A percentile compares a stretch with the other conserved stretches of the same genome.
These are phyloP conservation scores for Akanthomyces muscarius DNA, from an alignment of 2,329 filamentous ascomycete genomes.

Conservation along the genomic window DNA sequence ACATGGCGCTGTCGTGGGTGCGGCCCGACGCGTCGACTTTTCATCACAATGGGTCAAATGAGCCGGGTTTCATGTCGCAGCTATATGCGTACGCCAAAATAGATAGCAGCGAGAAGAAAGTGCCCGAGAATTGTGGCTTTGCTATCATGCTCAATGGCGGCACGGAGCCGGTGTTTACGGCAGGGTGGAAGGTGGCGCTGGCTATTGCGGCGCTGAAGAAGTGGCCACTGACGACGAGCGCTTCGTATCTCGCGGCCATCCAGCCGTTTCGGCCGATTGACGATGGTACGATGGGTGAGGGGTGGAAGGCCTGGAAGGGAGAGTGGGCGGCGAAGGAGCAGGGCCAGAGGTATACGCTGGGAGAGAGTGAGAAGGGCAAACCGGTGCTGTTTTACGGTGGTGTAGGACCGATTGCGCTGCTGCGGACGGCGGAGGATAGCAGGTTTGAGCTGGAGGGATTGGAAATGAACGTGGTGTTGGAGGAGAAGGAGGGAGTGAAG, in stretches of 20 bases:
- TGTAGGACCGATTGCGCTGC: background rate
- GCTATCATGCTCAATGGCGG: slow-evolving; percentile 23
- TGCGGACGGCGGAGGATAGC: background rate
- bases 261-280: background rate
- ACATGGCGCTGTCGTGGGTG: slow-evolving; percentile 22
- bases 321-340: background rate
- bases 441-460: background rate
- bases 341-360: background rate
- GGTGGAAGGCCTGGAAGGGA: slow-evolving; percentile 12
- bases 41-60: slow-evolving; percentile 21
- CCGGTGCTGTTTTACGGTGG: background rate
- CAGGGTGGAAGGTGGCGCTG: slow-evolving; percentile 7
- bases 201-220: slow-evolving; percentile 10
- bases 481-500: background rate
- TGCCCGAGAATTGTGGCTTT: slow-evolving; percentile 20
- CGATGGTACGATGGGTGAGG: background rate
- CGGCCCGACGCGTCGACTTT: slow-evolving; percentile 16
- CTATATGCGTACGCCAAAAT: slow-evolving; percentile 19
- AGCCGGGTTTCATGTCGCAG: slow-evolving; percentile 20
- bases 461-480: background rate
- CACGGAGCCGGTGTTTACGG: slow-evolving; percentile 2
- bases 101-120: background rate
- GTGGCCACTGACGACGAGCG: slow-evolving; percentile 8
- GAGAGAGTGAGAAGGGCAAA: background rate
- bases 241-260: background rate